Evolutionary conservation across 108 stramenopile genomes (phyloP), one percentile per base, ranked within the genome.

Genomic region (Bacterosira constricta): DNA sequence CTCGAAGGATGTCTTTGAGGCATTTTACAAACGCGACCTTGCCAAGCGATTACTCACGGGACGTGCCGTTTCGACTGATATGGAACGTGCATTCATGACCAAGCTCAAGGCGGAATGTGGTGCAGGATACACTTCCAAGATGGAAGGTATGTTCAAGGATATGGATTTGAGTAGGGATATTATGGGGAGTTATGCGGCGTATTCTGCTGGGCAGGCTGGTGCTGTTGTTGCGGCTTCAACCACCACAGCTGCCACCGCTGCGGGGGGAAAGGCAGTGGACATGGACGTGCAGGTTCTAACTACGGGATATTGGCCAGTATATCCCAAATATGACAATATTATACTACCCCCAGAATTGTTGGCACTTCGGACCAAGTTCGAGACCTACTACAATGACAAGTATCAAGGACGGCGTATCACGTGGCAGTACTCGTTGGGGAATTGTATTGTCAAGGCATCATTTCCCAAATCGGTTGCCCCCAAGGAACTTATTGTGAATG

Each of bases 141-240:
- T 99, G 88, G 99, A 99, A 70, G 99, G 99, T 17, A 99, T 99
- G 99, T 99, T 99, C 77, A 93, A 92, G 71, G 99, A 99, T 83
- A 95, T 98, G 73, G 97, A 96, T 34, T 86, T 96, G 82, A 90
- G 88, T 56, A 69, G 85, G 34, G 97, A 98, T 42, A 83, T 90
- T 35, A 96, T 97, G 96, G 69, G 63, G 10, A 79, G 87, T n/a
- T 98, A 96, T 89, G 82, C 78, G 3, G 66, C 75, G 3, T 71
- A 82, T 52, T 67, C 56, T 34, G 32, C 76, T 38, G 76, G 81
- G 26, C n/a, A n/a, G n/a, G n/a, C n/a, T n/a, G n/a, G n/a, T n/a
- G n/a, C n/a, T n/a, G n/a, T n/a, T n/a, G n/a, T n/a, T n/a, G n/a
- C n/a, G n/a, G n/a, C n/a, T n/a, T n/a, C n/a, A n/a, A n/a, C n/a